Conservation (phyloP, 345 rosid species). For the Populus deltoides region DNA sequence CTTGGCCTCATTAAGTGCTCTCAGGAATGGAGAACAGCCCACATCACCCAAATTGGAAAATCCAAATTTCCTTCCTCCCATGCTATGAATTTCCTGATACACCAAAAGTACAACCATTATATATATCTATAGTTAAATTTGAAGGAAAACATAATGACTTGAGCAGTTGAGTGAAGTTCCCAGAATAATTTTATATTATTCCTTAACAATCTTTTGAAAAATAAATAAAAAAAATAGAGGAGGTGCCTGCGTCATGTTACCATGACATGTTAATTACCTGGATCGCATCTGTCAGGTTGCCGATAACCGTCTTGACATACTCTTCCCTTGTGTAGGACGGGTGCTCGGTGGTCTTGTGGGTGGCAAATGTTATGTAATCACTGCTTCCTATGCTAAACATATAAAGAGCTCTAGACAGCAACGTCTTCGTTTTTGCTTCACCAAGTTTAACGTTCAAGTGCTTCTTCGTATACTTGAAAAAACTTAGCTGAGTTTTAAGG, state of each 20-base stretch:
- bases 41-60: slow-evolving; percentile 19
- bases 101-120: background rate
- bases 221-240: too few relatives aligned
- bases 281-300: slow-evolving; percentile 29
- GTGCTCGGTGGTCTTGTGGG: slow-evolving; percentile 15
- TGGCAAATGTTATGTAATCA: slow-evolving; percentile 19
- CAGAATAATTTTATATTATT: too few relatives aligned
- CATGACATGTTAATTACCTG: slow-evolving; percentile 17
- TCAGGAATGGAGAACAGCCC: slow-evolving; percentile 27
- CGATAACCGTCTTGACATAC: slow-evolving; percentile 24
- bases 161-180: too few relatives aligned
- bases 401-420: slow-evolving; percentile 41
- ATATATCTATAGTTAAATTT: background rate
- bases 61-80: slow-evolving; percentile 52
- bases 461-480: slow-evolving; percentile 29
- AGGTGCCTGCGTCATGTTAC: too few relatives aligned
- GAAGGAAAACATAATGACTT: too few relatives aligned
- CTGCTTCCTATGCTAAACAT: slow-evolving; percentile 37
- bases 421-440: slow-evolving; percentile 19
- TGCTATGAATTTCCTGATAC: slow-evolving; percentile 37
- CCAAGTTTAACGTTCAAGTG: slow-evolving; percentile 32
- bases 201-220: too few relatives aligned
- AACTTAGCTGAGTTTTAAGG: slow-evolving; percentile 31
- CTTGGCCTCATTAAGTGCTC: background rate
- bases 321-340: slow-evolving; percentile 19